Base-by-base conservation (phyloP, 1,284 basidiomycete genomes). In the Cystobasidium slooffiae region DNA sequence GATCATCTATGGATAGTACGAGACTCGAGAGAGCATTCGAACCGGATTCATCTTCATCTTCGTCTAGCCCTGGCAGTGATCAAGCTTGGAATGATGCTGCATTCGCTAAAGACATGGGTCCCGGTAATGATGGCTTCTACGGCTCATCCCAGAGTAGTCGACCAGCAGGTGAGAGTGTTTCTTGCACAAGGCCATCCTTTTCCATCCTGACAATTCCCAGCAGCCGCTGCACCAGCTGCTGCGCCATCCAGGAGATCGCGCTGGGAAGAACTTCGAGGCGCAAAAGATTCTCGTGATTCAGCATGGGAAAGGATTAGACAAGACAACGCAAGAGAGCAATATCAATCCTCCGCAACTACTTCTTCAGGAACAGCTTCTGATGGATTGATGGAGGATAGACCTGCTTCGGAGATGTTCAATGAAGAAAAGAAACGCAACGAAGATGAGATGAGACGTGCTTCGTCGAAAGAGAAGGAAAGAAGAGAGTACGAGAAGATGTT, bases 401-500 rank as follows among this genome's bases (percentile, higher is more conserved):
- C 61, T 24, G 47, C 58, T 41, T 62, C 61, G n/a, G 70, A 58
- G 20, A 58, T 65, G 49, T 73, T 59, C 18, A 41, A 49, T 20
- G 70, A 58, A 41, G 70, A 47, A 6, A 44, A 65, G 51, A 56
- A 44, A 14, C 31, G 61, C 12, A 31, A n/a, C 18, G 62, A 73
- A 20, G 61, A 73, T 51, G 70, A 73, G 31, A 47, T 62, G 31
- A 53, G 47, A 51, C 62, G 70, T 46, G 43, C 39, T 18, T 18
- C 31, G 4, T 31, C 44, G 8, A 73, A 73, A 41, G 70, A 65
- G 20, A 65, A 51, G 37, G 70, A 73, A 37, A 31, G 70, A n/a
- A 22, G 20, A 22, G 70, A 73, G 22, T 73, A 73, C 24, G 70
- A 73, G 41, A 73, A 58, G 44, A 73, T 73, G 70, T 73, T 73